These are phyloP conservation scores for Ziziphus jujuba DNA, from an alignment of 306 rosid genomes.

Conservation along the genomic window DNA sequence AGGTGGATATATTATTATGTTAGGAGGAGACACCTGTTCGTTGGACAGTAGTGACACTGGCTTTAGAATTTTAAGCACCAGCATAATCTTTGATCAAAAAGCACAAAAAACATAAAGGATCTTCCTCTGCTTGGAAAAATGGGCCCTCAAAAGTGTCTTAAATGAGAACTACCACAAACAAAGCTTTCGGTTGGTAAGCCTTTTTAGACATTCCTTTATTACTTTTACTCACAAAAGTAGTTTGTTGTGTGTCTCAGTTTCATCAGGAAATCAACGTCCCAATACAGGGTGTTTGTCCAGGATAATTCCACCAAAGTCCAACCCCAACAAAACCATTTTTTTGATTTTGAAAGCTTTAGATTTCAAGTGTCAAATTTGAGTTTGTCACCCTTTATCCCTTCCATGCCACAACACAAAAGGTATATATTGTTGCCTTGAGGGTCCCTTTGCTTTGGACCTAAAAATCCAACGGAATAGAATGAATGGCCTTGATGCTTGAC, in stretches of 20 bases:
- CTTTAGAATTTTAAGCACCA: background rate
- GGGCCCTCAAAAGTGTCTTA: conserved; percentile 6
- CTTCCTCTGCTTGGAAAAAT: background rate
- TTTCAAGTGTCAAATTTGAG: background rate
- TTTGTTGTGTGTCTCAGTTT: conserved; percentile 31
- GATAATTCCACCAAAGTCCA: conserved; percentile 33
- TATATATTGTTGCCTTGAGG: conserved; percentile 6
- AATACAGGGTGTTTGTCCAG: conserved; percentile 34
- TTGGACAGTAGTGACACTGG: background rate
- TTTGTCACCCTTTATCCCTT: conserved; percentile 18
- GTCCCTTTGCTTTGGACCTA: background rate
- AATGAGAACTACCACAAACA: conserved; percentile 20
- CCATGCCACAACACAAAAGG: conserved; percentile 1
- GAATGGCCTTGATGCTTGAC: background rate
- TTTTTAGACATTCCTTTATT: conserved; percentile 26
- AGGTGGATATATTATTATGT: background rate
- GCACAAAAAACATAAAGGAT: background rate
- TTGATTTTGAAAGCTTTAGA: conserved; percentile 13
- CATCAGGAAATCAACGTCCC: conserved; percentile 41
- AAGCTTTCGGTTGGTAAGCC: conserved; percentile 14
- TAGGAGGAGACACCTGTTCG: conserved; percentile 11
- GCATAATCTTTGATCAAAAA: background rate
- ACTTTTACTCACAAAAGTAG: background rate
- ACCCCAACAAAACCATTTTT: conserved; percentile 18
- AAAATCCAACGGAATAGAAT: background rate